phyloP scores from a whole-genome alignment of 2,329 filamentous ascomycete species.

The Ophiocordyceps australis region DNA sequence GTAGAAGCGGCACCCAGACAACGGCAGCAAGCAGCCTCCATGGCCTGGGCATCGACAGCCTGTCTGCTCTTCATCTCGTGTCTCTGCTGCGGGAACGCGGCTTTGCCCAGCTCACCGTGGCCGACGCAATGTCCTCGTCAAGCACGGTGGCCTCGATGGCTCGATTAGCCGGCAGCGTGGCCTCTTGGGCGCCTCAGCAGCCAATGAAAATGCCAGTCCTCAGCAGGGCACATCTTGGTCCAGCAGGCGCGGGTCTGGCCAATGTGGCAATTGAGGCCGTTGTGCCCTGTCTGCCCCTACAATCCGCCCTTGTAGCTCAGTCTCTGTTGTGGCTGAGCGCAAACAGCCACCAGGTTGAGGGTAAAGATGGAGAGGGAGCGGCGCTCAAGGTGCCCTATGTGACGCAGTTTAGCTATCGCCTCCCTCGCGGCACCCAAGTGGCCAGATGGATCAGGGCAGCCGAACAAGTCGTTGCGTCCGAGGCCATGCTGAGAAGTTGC shows the following conservation, averaged over 20 bases:
- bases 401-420: constrained; percentile 5
- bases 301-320: constrained; percentile 4
- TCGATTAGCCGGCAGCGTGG: background rate
- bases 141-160: constrained; percentile 4
- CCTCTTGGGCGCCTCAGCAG: too few relatives aligned
- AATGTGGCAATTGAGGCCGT: constrained; percentile 1
- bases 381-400: constrained; percentile 5
- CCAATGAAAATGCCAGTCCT: too few relatives aligned
- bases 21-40: constrained; percentile 2
- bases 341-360: too few relatives aligned
- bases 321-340: constrained; percentile 4
- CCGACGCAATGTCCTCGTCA: constrained; percentile 1
- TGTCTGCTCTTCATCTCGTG: constrained; percentile 5
- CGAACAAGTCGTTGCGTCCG: constrained; percentile 3
- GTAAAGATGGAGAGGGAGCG: background rate
- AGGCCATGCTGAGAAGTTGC: constrained; percentile 6
- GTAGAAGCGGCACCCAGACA: too few relatives aligned
- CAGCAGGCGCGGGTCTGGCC: background rate
- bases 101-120: constrained; percentile 3
- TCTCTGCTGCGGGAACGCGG: constrained; percentile 3
- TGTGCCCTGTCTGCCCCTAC: constrained; percentile 5
- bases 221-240: background rate
- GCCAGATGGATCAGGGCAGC: constrained; percentile 4
- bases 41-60: constrained; percentile 6
- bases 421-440: constrained; percentile 3